A percentile compares a stretch with the other conserved stretches of the same genome.
phyloP scores from a whole-genome alignment of 2,329 filamentous ascomycete species.

The Saccharata proteae region DNA sequence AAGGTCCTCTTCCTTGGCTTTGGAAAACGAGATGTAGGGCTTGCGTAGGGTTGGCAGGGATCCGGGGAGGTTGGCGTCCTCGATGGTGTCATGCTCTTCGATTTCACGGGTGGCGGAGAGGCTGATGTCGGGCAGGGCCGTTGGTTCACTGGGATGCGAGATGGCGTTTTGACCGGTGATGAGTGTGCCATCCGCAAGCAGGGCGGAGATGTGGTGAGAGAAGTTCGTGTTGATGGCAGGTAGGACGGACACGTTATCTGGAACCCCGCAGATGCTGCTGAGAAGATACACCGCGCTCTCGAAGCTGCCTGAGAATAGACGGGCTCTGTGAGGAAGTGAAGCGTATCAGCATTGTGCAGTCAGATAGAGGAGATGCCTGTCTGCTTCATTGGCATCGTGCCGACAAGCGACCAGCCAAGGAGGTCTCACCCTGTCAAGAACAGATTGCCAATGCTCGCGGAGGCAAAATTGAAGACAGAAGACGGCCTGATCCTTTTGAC shows the following conservation, averaged over 20 bases:
- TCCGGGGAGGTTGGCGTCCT: conserved; percentile 72
- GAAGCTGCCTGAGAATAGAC: conserved; percentile 84
- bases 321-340: conserved; percentile 33
- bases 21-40: conserved; percentile 73
- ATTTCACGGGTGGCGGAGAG: conserved; percentile 17
- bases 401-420: background rate
- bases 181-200: conserved; percentile 59
- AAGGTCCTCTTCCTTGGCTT: conserved; percentile 61
- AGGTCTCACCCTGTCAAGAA: conserved; percentile 40
- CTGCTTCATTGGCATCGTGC: conserved; percentile 37
- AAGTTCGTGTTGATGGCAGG: conserved; percentile 93
- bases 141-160: conserved; percentile 65
- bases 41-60: conserved; percentile 68
- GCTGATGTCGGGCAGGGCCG: conserved; percentile 24
- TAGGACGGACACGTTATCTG: conserved; percentile 62
- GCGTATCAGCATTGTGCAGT: conserved; percentile 14
- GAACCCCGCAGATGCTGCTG: conserved; percentile 75
- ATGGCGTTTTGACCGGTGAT: conserved; percentile 92
- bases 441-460: conserved; percentile 39
- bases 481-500: conserved; percentile 35
- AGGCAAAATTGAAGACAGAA: conserved; percentile 37
- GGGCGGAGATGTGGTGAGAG: conserved; percentile 84
- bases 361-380: conserved; percentile 68
- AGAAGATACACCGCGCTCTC: conserved; percentile 88
- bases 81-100: conserved; percentile 51